These are phyloP conservation scores for Cladosporium austrohemisphaericum DNA, from an alignment of 2,329 filamentous ascomycete species.

Conservation along the genomic window DNA sequence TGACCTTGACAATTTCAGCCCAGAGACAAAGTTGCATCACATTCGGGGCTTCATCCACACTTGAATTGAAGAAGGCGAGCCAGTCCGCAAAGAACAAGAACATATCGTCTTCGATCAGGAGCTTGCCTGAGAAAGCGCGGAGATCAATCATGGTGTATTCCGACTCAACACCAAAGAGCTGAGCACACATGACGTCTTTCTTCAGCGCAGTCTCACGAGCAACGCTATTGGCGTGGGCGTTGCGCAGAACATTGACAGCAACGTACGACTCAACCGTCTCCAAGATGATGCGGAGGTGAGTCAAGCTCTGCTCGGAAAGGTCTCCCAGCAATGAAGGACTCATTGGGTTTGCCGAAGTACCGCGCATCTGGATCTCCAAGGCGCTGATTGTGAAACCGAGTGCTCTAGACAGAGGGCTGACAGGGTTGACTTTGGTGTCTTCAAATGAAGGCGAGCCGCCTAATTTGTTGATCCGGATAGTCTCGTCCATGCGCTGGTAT, in stretches of 20 bases:
- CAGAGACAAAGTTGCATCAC: constrained; percentile 82
- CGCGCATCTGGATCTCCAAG: constrained; percentile 87
- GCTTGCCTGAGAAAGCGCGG: constrained; percentile 20
- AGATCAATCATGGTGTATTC: constrained; percentile 23
- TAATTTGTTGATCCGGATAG: constrained; percentile 50
- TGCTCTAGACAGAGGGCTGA: constrained; percentile 33
- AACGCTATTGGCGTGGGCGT: constrained; percentile 22
- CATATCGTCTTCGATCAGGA: constrained; percentile 65
- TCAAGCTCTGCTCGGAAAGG: constrained; percentile 77
- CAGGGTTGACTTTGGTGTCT: constrained; percentile 21
- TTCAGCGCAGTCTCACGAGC: constrained; percentile 27
- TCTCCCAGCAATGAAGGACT: constrained; percentile 70
- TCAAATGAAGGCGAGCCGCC: constrained; percentile 17
- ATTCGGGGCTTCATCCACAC: constrained; percentile 41
- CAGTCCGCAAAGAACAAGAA: constrained; percentile 77
- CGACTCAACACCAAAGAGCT: constrained; percentile 29
- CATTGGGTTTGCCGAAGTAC: constrained; percentile 62
- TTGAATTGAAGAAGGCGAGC: constrained; percentile 29
- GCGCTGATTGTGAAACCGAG: constrained; percentile 84
- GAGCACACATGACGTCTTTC: constrained; percentile 28
- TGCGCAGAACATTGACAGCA: constrained; percentile 66
- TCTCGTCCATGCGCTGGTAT: constrained; percentile 55
- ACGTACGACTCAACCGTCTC: constrained; percentile 87
- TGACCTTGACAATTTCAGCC: constrained; percentile 82
- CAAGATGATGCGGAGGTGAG: constrained; percentile 80